These are phyloP conservation scores for Phytophthora sojae DNA, from an alignment of 352 stramenopile genomes.

Conservation along the genomic window DNA sequence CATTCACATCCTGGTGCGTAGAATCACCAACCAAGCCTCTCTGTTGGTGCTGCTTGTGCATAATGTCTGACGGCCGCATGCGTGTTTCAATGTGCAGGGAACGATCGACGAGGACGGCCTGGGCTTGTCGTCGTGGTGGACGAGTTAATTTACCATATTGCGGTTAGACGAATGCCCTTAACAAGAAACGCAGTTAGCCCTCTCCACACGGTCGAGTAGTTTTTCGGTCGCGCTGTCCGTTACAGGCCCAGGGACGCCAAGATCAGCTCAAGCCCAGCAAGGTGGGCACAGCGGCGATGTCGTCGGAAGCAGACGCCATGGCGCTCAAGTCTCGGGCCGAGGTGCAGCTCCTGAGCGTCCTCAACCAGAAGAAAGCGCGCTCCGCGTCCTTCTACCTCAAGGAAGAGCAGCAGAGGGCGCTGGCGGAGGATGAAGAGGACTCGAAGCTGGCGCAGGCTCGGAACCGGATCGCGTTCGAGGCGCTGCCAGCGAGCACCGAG, in stretches of 20 bases:
- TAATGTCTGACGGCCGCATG: not conserved
- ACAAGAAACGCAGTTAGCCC: constrained; percentile 17
- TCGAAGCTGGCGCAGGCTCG: constrained; percentile 19
- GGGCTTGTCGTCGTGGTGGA: constrained; percentile 87
- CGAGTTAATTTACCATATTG: constrained; percentile 31
- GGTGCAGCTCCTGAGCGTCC: constrained; percentile 54
- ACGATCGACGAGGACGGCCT: constrained; percentile 90
- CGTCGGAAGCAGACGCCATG: constrained; percentile 32
- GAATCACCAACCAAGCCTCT: too few relatives aligned
- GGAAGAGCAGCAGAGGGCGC: constrained; percentile 50
- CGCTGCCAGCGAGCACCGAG: constrained; percentile 30
- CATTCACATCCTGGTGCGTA: constrained; percentile 82
- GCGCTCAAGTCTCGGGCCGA: constrained; percentile 59
- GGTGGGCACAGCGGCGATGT: too few relatives aligned
- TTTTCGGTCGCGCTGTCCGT: constrained; percentile 26
- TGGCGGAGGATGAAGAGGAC: constrained; percentile 24
- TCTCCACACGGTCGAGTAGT: constrained; percentile 7
- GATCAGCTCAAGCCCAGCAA: not conserved
- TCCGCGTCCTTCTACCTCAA: constrained; percentile 51
- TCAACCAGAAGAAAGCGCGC: constrained; percentile 61
- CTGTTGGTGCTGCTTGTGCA: not conserved
- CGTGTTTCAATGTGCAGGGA: constrained; percentile 44
- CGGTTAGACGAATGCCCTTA: not conserved
- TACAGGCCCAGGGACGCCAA: constrained; percentile 19
- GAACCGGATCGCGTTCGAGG: constrained; percentile 28